These are phyloP conservation scores for Danielia oregonensis DNA, from an alignment of 805 yeast species.

Conservation along the genomic window DNA sequence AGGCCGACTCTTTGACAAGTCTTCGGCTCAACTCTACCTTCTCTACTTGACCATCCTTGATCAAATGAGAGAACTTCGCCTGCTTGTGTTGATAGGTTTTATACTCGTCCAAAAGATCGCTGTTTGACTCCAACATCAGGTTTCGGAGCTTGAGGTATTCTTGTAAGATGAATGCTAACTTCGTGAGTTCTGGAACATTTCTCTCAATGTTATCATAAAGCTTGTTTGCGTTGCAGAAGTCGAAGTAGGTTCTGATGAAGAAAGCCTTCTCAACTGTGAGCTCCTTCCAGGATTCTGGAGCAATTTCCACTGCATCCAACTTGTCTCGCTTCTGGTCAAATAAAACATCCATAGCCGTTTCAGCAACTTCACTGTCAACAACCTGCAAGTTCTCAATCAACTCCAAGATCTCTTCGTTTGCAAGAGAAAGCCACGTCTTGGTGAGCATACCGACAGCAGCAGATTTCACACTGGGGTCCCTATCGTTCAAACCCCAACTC, in stretches of 20 bases:
- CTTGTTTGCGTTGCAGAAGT: conserved; percentile 55
- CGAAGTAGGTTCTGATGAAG: conserved; percentile 62
- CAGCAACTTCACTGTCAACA: conserved; percentile 63
- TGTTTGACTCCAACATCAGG: conserved; percentile 19
- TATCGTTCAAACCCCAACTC: conserved; percentile 82
- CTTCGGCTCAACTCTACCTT: conserved; percentile 8
- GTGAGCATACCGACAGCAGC: conserved; percentile 74
- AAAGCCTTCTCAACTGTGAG: conserved; percentile 75
- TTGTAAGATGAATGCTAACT: conserved; percentile 56
- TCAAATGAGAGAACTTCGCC: conserved; percentile 8
- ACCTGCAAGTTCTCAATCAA: conserved; percentile 71
- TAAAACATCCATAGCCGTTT: conserved; percentile 58
- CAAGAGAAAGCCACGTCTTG: conserved; percentile 64
- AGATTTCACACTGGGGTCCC: conserved; percentile 67
- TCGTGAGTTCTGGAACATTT: conserved; percentile 76
- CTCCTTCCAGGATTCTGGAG: conserved; percentile 63
- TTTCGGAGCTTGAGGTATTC: conserved; percentile 52
- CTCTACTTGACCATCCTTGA: conserved; percentile 8
- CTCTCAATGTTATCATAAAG: conserved; percentile 56
- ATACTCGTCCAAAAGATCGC: conserved; percentile 14
- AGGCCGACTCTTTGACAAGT: conserved; percentile 10
- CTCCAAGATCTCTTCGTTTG: conserved; percentile 67
- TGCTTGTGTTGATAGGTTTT: conserved; percentile 6
- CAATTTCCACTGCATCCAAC: conserved; percentile 55
- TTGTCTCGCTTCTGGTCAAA: conserved; percentile 61